Conservation (phyloP, 768 basidiomycete genomes). For the Mycena rebaudengoi region DNA sequence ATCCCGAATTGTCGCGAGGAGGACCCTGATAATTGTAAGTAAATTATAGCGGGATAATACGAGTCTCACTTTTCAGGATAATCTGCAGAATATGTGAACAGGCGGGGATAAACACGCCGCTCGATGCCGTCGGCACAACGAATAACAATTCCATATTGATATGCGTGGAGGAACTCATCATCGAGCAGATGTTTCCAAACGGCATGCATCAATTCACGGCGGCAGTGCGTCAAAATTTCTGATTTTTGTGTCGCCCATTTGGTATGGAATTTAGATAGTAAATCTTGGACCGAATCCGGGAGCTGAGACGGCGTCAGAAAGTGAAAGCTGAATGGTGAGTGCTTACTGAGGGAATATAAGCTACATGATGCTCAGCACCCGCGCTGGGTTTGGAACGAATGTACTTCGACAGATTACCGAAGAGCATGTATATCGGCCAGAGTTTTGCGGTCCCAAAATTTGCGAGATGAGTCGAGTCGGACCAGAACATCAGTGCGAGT, state of each 20-base stretch:
- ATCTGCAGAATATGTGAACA: constrained; percentile 36
- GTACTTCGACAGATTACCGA: constrained; percentile 47
- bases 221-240: constrained; percentile 35
- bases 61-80: constrained; percentile 39
- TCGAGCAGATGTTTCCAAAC: constrained; percentile 35
- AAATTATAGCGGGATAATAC: not conserved
- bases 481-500: constrained; percentile 36
- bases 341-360: constrained; percentile 42
- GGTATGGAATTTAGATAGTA: constrained; percentile 20
- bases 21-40: not conserved
- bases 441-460: constrained; percentile 36
- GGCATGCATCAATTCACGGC: constrained; percentile 35
- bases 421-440: constrained; percentile 47
- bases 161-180: constrained; percentile 32
- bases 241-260: constrained; percentile 22
- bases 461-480: constrained; percentile 38
- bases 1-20: constrained; percentile 22
- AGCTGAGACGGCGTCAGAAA: constrained; percentile 28
- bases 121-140: constrained; percentile 30
- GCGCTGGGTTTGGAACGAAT: constrained; percentile 26
- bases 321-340: not conserved
- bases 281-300: constrained; percentile 34
- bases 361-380: constrained; percentile 36
- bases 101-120: constrained; percentile 30
- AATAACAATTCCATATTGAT: constrained; percentile 33